phyloP scores from a whole-genome alignment of 129 eudicot genomes.

The Logfia minima region DNA sequence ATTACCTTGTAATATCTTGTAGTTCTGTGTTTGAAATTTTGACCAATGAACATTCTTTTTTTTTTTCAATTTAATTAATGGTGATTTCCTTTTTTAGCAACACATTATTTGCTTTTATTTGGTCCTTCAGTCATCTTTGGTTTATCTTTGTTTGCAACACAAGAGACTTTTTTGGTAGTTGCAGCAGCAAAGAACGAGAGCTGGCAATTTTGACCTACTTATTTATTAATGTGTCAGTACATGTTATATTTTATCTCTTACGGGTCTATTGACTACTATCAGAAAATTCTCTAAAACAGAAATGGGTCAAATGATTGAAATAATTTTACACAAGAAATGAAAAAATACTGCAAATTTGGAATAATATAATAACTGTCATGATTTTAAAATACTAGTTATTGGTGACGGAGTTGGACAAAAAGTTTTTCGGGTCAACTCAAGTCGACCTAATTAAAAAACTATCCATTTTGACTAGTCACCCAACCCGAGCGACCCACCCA shows the following conservation, averaged over 20 bases:
- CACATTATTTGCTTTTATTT: not conserved
- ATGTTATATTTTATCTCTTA: not conserved
- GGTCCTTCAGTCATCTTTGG: not conserved
- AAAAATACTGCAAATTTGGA: no score
- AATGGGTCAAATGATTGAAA: not conserved
- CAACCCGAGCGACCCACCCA: not conserved
- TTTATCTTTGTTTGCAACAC: constrained; percentile 12
- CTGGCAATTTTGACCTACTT: not conserved
- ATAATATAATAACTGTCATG: no score
- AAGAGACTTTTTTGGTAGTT: not conserved
- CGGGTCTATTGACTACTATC: not conserved
- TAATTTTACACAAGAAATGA: not conserved
- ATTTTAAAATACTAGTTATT: no score
- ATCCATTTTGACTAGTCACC: not conserved
- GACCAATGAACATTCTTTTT: constrained; percentile 1
- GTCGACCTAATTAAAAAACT: not conserved
- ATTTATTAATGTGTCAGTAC: not conserved
- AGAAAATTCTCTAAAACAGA: not conserved
- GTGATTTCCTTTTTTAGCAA: not conserved
- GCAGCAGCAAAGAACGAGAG: not conserved
- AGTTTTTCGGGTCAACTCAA: not conserved
- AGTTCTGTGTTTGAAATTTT: constrained; percentile 23
- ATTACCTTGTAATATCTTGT: constrained; percentile 26
- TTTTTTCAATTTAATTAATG: not conserved
- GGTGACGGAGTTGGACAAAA: not conserved